Conservation (phyloP, 78 protist genomes). For the Salpingoeca rosetta region DNA sequence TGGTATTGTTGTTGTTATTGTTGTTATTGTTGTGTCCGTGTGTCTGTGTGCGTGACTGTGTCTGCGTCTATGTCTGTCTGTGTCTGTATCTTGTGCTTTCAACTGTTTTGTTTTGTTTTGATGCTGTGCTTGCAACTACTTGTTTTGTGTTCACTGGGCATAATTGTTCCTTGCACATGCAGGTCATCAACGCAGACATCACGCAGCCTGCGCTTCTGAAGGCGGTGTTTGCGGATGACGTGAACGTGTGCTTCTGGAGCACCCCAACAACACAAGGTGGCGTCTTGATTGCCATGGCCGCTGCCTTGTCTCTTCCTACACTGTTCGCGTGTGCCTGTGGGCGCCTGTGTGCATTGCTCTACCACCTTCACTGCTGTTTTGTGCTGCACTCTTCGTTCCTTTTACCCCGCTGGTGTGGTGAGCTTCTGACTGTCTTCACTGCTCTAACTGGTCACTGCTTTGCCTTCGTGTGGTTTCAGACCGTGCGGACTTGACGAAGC, state of each 20-base stretch:
- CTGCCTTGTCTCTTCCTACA: background rate
- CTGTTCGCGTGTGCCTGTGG: too few species aligned
- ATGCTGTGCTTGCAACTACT: background rate
- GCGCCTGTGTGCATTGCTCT: too few species aligned
- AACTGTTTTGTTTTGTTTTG: too few species aligned
- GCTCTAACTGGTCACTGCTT: too few species aligned
- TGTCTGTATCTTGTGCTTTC: too few species aligned
- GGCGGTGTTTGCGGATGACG: background rate
- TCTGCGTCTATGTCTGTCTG: too few species aligned
- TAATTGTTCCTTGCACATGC: background rate
- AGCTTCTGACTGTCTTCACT: background rate
- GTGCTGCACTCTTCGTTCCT: background rate
- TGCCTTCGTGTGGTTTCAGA: background rate
- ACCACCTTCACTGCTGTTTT: background rate
- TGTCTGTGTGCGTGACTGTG: too few species aligned
- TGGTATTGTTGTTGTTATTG: too few species aligned
- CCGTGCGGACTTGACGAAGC: background rate
- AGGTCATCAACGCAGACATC: background rate
- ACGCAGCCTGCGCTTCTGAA: background rate
- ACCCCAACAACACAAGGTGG: background rate
- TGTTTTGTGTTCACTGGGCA: background rate
- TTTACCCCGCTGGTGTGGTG: background rate
- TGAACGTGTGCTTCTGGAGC: background rate
- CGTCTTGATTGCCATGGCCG: background rate
- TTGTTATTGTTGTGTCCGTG: too few species aligned